Percentiles rank a stretch among this genome's conserved stretches.
These are phyloP conservation scores for Aaosphaeria pasadenensis DNA, from an alignment of 2,329 filamentous ascomycete species.

Conservation along the genomic window DNA sequence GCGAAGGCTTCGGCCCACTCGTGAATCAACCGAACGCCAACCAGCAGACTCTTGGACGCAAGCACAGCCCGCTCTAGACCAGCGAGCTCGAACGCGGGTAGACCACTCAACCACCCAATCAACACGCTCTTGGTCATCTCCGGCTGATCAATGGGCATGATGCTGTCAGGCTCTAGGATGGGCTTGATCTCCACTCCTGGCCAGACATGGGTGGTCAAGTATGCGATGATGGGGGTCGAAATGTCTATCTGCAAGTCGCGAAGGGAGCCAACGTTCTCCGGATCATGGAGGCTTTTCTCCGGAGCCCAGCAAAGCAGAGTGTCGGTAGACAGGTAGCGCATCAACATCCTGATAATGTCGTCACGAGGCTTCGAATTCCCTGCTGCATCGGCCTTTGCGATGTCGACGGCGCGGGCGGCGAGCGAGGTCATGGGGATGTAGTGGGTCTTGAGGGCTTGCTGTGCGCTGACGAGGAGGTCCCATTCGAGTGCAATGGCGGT, in stretches of 20 bases:
- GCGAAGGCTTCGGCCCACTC: constrained; percentile 81
- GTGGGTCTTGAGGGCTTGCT: constrained; percentile 82
- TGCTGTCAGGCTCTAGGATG: constrained; percentile 74
- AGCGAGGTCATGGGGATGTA: constrained; percentile 88
- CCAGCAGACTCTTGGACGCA: constrained; percentile 81
- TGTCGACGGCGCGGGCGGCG: constrained; percentile 77
- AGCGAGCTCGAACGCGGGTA: constrained; percentile 78
- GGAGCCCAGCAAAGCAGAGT: constrained; percentile 88
- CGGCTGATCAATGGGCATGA: constrained; percentile 72
- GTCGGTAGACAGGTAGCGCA: constrained; percentile 90
- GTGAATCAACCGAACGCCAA: constrained; percentile 71
- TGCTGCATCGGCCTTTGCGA: constrained; percentile 63
- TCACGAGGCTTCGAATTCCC: constrained; percentile 55
- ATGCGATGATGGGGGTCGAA: constrained; percentile 68
- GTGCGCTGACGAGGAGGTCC: constrained; percentile 77
- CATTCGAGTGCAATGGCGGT: constrained; percentile 87
- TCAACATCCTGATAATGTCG: constrained; percentile 63
- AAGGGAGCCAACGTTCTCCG: constrained; percentile 52
- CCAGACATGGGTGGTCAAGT: constrained; percentile 73
- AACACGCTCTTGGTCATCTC: constrained; percentile 75
- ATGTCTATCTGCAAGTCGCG: constrained; percentile 69
- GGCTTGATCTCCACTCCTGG: constrained; percentile 76
- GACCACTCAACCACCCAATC: constrained; percentile 68
- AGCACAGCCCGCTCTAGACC: constrained; percentile 80
- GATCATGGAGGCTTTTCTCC: constrained; percentile 48